phyloP scores from a whole-genome alignment of 345 rosid species.

The Psidium friedrichsthalianum region DNA sequence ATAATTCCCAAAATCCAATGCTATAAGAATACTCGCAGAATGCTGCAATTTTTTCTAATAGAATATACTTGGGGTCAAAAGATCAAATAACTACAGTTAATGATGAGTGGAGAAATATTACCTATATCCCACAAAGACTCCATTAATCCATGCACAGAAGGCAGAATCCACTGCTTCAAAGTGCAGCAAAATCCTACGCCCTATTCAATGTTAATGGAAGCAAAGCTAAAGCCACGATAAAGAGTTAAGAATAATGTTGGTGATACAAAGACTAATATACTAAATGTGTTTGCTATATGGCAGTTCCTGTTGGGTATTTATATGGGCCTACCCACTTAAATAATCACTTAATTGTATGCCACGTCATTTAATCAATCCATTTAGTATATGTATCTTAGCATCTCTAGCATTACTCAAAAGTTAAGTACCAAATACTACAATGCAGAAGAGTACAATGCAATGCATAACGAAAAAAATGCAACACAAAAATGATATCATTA shows the following conservation, averaged over 20 bases:
- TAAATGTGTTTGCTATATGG: too few species aligned
- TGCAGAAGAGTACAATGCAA: too few species aligned
- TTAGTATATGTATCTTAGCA: too few species aligned
- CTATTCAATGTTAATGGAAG: too few species aligned
- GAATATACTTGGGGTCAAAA: not conserved
- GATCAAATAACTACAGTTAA: not conserved
- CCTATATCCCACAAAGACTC: constrained; percentile 92
- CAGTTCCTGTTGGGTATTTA: not conserved
- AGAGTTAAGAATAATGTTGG: too few species aligned
- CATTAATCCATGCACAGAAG: constrained; percentile 86
- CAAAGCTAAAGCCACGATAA: too few species aligned
- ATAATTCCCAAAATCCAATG: not conserved
- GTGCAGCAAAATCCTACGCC: constrained; percentile 87
- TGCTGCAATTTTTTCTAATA: not conserved
- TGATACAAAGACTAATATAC: too few species aligned
- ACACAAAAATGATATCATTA: too few species aligned
- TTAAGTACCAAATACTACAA: not conserved
- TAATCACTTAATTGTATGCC: not conserved
- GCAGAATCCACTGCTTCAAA: constrained; percentile 99
- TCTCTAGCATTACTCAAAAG: not conserved
- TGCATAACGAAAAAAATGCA: too few species aligned
- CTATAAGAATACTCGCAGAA: not conserved
- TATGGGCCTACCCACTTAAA: not conserved
- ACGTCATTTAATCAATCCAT: not conserved
- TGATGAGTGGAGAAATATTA: constrained; percentile 3